Evolutionary conservation across 2,329 filamentous ascomycete genomes (phyloP), one percentile per base, ranked within the genome.

Genomic region (Fusarium coicis): DNA sequence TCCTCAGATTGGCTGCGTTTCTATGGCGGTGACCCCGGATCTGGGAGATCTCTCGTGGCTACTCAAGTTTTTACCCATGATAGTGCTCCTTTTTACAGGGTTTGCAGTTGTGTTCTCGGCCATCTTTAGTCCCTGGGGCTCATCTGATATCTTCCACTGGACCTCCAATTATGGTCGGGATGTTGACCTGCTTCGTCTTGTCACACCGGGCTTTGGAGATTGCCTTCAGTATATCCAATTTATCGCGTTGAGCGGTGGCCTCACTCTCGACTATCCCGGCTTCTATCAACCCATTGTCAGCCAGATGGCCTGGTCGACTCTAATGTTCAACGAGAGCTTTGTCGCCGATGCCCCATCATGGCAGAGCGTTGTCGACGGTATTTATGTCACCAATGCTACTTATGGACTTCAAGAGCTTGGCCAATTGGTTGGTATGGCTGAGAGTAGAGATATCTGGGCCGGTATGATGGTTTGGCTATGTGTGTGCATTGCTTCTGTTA

Each of bases 181-280:
- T 77, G 93, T 94, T 69, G 96, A 99, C 83, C 86, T 98, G 74
- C 86, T 99, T 60, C 91, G 96, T 62, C 87, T 99, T 53, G 94
- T 99, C 39, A 99, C 96, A 0, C 96, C 96, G 10, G 96, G 96
- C 2, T 98, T 99, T 80, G 95, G 94, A 11, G 96, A 99, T 80
- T 99, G 96, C 79, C 87, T 99, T 62, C 95, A 98, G 82, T 98
- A 99, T 81, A 93, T 99, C 23, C 96, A 99, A 80, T 99, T 97
- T 77, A 87, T 96, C 61, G 92, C 93, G 28, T 84, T 99, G 66
- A 96, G 95, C 0, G 96, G 96, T n/a, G 92, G 92, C 42, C 86
- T 99, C 65, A 94, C 92, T 12, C 86, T 99, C 72, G 91, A 92
- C 74, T 99, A 98, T 78, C 96, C 96, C 1, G 96, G 96, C 16